Evolutionary conservation across 2,329 filamentous ascomycete species (phyloP), one percentile per base, ranked within the genome.

Genomic region (Stemphylium vesicarium): DNA sequence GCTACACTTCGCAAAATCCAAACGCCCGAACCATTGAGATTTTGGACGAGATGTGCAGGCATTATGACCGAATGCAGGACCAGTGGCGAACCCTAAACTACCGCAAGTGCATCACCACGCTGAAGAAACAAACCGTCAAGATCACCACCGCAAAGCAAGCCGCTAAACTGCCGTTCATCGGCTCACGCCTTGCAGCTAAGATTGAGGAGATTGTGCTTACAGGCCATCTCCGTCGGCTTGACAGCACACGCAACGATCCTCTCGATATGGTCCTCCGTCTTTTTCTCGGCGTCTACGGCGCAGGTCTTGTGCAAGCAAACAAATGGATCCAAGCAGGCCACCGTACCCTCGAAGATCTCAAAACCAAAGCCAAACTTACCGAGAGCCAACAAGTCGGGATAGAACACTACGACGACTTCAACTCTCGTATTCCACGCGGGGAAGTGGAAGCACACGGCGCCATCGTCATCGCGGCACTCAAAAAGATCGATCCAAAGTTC

Each of bases 201-300:
- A 95, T 98, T 59, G 91, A 95, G 66, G 94, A 97, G 70, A 96
- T 97, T 38, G 90, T 86, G 2, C 81, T 82, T 35, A 96, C 91
- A 0, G 84, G 91, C 65, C 81, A 82, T 22, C 82, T 97, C 0
- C 84, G 84, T 37, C 84, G 88, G 33, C 81, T 97, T 0, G 89
- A 96, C 31, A 85, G 88, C 64, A 85, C 89, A 0, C 83, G 84
- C 50, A 75, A 81, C 3, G 89, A 96, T 41, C 85, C 88, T 0
- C 79, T 82, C n/a, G 86, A 92, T 59, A 76, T 81, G 13, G 76
- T 85, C 0, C 77, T 96, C 1, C 84, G 88, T 53, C 73, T 85
- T 0, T 97, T 97, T 68, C 80, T 91, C 20, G 84, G 86, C 0
- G 85, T 97, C 2, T 96, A 97, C 68, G 91, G 89, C 10, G 91